A percentile compares a stretch with the other conserved stretches of the same genome.
Evolutionary conservation across 2,329 filamentous ascomycete species (phyloP).

Genomic region (Neofusicoccum ribis): DNA sequence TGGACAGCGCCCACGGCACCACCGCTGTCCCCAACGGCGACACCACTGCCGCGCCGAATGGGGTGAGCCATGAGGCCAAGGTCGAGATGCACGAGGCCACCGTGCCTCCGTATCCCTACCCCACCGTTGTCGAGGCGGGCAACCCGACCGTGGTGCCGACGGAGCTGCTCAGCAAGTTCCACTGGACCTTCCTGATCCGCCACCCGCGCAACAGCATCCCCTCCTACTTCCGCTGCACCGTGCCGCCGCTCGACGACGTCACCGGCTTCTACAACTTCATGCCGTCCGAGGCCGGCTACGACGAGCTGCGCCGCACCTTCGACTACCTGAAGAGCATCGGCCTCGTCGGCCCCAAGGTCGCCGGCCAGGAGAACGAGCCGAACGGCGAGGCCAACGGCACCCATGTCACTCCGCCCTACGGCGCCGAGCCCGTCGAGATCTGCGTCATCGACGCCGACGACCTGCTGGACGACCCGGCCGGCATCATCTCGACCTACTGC

Average conservation of each 20-base stretch:
- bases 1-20: slow-evolving; percentile 33
- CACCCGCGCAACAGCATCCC: slow-evolving; percentile 91
- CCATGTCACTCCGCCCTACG: slow-evolving; percentile 22
- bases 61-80: slow-evolving; percentile 30
- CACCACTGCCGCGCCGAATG: slow-evolving; percentile 29
- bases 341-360: slow-evolving; percentile 68
- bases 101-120: slow-evolving; percentile 58
- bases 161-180: slow-evolving; percentile 73
- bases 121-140: slow-evolving; percentile 59
- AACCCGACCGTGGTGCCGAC: slow-evolving; percentile 87
- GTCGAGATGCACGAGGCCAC: slow-evolving; percentile 14
- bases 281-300: slow-evolving; percentile 85
- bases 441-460: slow-evolving; percentile 94
- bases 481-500: slow-evolving; percentile 77
- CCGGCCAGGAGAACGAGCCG: slow-evolving; percentile 39
- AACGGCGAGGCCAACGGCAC: slow-evolving; percentile 6
- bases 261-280: slow-evolving; percentile 89
- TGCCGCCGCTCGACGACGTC: slow-evolving; percentile 77
- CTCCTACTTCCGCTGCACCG: slow-evolving; percentile 90
- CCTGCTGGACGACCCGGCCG: slow-evolving; percentile 79
- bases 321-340: slow-evolving; percentile 73
- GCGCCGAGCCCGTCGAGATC: slow-evolving; percentile 58
- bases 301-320: slow-evolving; percentile 82
- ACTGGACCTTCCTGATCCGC: slow-evolving; percentile 95
- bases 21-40: slow-evolving; percentile 24